Evolutionary conservation across 2,329 filamentous ascomycete species (phyloP).

Genomic region (Mycosphaerella sp.): DNA sequence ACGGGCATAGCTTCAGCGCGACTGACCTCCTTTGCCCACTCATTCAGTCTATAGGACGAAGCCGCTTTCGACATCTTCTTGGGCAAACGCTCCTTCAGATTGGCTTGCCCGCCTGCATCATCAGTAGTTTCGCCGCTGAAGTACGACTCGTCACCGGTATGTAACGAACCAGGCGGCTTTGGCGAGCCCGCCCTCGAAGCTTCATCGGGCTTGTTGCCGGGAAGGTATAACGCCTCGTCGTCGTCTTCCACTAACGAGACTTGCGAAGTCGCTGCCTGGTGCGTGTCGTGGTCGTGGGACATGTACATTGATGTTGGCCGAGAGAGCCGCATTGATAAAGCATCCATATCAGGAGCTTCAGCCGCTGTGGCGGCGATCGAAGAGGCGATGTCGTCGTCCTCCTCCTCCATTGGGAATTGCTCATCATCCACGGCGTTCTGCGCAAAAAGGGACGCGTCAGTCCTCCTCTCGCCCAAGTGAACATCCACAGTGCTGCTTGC

Average conservation of each 20-base stretch:
- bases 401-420: conserved; percentile 34
- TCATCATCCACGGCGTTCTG: conserved; percentile 18
- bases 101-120: conserved; percentile 1
- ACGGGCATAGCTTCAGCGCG: conserved; percentile 60
- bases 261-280: conserved; percentile 5
- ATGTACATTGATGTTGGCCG: conserved; percentile 15
- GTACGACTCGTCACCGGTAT: conserved; percentile 6
- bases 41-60: conserved; percentile 80
- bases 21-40: conserved; percentile 89
- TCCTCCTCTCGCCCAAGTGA: conserved; percentile 5
- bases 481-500: conserved; percentile 1
- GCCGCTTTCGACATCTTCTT: conserved; percentile 68
- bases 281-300: conserved; percentile 3
- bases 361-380: conserved; percentile 21
- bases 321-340: conserved; percentile 16
- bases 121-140: not conserved
- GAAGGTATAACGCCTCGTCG: conserved; percentile 17
- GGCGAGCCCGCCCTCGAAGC: conserved; percentile 1
- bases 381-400: conserved; percentile 25
- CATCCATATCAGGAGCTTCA: conserved; percentile 21
- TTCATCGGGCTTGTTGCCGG: conserved; percentile 8
- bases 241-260: conserved; percentile 18
- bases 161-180: conserved; percentile 6
- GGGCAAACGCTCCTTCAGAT: conserved; percentile 58
- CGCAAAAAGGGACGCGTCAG: conserved; percentile 8